Evolutionary conservation across 148 eudicot species (phyloP).

Genomic region (Diospyros lotus): DNA sequence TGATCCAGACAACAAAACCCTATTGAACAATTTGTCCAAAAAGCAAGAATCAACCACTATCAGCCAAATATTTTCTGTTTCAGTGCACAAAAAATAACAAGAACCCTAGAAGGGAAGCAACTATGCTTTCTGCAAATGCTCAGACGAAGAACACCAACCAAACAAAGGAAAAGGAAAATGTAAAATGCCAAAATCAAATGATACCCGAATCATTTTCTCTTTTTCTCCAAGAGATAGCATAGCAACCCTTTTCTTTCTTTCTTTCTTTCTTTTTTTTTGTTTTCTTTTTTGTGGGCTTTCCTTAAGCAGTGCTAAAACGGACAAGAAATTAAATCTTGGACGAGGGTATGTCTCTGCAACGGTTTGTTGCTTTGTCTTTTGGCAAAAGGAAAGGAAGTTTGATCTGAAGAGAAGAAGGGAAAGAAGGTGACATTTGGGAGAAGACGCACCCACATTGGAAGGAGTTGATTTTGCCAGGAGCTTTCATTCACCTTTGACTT

Average conservation of each 20-base stretch:
- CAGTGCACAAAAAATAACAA: neutral
- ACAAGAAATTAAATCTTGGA: neutral
- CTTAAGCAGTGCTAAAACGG: neutral
- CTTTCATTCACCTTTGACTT: too few relatives aligned
- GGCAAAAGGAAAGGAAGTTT: neutral
- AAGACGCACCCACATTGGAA: neutral
- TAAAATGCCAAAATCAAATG: neutral
- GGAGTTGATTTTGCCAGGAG: too few relatives aligned
- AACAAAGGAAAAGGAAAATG: neutral
- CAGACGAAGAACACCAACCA: constrained; percentile 1
- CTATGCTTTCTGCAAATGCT: neutral
- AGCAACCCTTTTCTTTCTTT: neutral
- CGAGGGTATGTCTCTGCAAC: constrained; percentile 11
- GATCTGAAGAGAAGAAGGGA: too few relatives aligned
- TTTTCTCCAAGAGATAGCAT: neutral
- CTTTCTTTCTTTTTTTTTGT: neutral
- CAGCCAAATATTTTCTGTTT: neutral
- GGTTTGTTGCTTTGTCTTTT: constrained; percentile 36
- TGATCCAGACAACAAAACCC: neutral
- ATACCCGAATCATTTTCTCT: constrained; percentile 1
- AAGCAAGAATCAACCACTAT: neutral
- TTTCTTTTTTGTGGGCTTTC: neutral
- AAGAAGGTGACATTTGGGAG: too few relatives aligned
- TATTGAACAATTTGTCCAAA: neutral
- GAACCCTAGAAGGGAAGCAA: neutral